These are phyloP conservation scores for Eustoma russellianum DNA, from an alignment of 257 asterid genomes.

Conservation along the genomic window DNA sequence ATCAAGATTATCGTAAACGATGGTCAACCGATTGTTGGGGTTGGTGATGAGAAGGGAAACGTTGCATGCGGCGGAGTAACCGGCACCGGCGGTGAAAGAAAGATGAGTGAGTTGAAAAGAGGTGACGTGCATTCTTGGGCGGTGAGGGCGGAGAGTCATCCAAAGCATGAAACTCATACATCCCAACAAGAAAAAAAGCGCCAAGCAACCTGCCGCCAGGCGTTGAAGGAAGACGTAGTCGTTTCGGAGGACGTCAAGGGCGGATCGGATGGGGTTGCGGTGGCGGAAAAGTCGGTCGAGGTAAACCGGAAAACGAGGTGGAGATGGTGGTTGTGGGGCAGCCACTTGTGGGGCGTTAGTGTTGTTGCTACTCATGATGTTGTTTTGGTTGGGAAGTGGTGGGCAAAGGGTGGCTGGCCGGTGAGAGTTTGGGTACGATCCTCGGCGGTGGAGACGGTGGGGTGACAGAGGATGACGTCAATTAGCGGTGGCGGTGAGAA, in stretches of 20 bases:
- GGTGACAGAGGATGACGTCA: slow-evolving; percentile 1
- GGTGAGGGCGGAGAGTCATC: slow-evolving; percentile 20
- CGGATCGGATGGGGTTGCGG: slow-evolving; percentile 1
- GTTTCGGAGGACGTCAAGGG: slow-evolving; percentile 3
- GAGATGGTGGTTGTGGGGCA: not conserved
- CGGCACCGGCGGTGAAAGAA: slow-evolving; percentile 2
- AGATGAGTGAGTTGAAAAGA: slow-evolving; percentile 21
- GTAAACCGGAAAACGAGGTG: not conserved
- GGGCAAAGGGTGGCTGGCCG: not conserved
- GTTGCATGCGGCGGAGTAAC: slow-evolving; percentile 23
- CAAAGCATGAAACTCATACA: slow-evolving; percentile 10
- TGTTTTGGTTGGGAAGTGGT: not conserved
- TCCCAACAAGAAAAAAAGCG: slow-evolving; percentile 3
- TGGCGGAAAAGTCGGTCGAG: slow-evolving; percentile 11
- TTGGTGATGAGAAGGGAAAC: slow-evolving; percentile 25
- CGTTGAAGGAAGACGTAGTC: slow-evolving; percentile 13
- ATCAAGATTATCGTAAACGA: slow-evolving; percentile 19
- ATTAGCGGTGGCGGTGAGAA: not conserved
- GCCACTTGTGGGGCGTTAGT: not conserved
- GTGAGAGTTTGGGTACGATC: not conserved
- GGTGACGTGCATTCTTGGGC: slow-evolving; percentile 20
- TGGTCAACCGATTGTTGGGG: slow-evolving; percentile 23
- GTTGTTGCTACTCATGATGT: too few relatives aligned
- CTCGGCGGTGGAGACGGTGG: slow-evolving; percentile 2
- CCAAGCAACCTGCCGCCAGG: slow-evolving; percentile 3